phyloP scores from a whole-genome alignment of 345 rosid genomes.

The Gossypium sturtianum region DNA sequence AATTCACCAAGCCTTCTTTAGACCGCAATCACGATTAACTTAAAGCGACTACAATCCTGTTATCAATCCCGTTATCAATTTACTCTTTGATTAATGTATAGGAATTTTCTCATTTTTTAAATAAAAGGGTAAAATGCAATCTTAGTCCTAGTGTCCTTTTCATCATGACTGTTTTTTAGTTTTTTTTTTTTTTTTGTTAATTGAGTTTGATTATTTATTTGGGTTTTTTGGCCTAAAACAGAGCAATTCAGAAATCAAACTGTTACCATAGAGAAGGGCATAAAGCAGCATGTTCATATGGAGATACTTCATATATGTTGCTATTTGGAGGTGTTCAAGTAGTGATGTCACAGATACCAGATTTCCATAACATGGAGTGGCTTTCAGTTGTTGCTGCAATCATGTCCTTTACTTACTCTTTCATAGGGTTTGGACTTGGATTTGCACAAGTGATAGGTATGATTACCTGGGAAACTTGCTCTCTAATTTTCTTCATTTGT shows the following conservation, averaged over 20 bases:
- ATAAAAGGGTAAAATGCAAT: too few species aligned
- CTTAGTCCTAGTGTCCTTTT: not conserved
- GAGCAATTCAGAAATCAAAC: slow-evolving; percentile 43
- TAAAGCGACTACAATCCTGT: too few species aligned
- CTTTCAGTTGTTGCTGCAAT: slow-evolving; percentile 38
- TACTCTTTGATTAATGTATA: too few species aligned
- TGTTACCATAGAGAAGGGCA: slow-evolving; percentile 51
- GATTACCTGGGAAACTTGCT: not conserved
- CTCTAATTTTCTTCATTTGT: not conserved
- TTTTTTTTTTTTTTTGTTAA: not conserved
- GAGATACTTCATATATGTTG: slow-evolving; percentile 25
- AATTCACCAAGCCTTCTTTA: too few species aligned
- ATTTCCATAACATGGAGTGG: slow-evolving; percentile 42
- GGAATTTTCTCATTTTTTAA: too few species aligned
- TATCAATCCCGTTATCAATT: too few species aligned
- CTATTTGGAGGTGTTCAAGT: slow-evolving; percentile 37
- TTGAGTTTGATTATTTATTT: not conserved
- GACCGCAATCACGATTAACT: too few species aligned
- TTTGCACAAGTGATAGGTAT: slow-evolving; percentile 35
- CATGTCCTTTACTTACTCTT: slow-evolving; percentile 45
- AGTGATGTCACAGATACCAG: slow-evolving; percentile 37
- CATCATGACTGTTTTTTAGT: not conserved
- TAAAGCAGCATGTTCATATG: slow-evolving; percentile 31
- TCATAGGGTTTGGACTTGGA: slow-evolving; percentile 44
- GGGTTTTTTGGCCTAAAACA: slow-evolving; percentile 8